Evolutionary conservation across 1,139 yeast species (phyloP).

Genomic region (Scheffersomyces cryptocercus): DNA sequence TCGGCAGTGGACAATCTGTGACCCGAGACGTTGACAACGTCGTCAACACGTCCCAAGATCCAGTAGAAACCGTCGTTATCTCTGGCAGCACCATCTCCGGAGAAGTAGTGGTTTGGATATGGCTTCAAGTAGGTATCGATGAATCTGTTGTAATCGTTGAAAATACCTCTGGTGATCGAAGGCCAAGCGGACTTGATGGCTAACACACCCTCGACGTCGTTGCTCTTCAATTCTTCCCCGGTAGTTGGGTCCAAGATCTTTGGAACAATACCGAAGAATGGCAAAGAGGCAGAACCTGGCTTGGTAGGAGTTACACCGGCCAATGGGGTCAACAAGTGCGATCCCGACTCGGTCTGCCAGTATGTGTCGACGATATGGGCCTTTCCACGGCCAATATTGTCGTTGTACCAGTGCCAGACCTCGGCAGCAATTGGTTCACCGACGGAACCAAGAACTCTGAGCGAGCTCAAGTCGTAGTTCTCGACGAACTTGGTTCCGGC

Average conservation of each 20-base stretch:
- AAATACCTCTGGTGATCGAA: slow-evolving; percentile 74
- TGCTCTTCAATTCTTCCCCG: slow-evolving; percentile 63
- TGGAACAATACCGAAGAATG: slow-evolving; percentile 73
- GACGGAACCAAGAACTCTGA: slow-evolving; percentile 79
- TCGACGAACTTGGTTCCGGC: slow-evolving; percentile 74
- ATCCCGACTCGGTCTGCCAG: slow-evolving; percentile 85
- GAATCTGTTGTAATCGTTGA: slow-evolving; percentile 66
- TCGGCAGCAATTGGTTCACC: slow-evolving; percentile 95
- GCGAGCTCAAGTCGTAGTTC: slow-evolving; percentile 61
- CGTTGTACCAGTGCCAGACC: slow-evolving; percentile 91
- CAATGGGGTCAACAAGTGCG: slow-evolving; percentile 69
- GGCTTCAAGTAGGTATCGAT: slow-evolving; percentile 73
- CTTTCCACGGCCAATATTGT: slow-evolving; percentile 71
- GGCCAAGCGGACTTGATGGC: slow-evolving; percentile 78
- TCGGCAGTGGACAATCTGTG: slow-evolving; percentile 82
- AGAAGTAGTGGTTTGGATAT: slow-evolving; percentile 67
- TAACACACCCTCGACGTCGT: slow-evolving; percentile 73
- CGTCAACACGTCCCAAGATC: slow-evolving; percentile 83
- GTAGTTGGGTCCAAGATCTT: slow-evolving; percentile 70
- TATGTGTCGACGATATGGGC: slow-evolving; percentile 78
- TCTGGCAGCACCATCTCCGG: slow-evolving; percentile 84
- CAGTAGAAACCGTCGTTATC: slow-evolving; percentile 76
- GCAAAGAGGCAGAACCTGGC: slow-evolving; percentile 78
- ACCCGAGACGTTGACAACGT: slow-evolving; percentile 80
- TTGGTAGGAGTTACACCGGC: slow-evolving; percentile 76